These are phyloP conservation scores for Lachancea sp. DNA, from an alignment of 805 yeast species.

Conservation along the genomic window DNA sequence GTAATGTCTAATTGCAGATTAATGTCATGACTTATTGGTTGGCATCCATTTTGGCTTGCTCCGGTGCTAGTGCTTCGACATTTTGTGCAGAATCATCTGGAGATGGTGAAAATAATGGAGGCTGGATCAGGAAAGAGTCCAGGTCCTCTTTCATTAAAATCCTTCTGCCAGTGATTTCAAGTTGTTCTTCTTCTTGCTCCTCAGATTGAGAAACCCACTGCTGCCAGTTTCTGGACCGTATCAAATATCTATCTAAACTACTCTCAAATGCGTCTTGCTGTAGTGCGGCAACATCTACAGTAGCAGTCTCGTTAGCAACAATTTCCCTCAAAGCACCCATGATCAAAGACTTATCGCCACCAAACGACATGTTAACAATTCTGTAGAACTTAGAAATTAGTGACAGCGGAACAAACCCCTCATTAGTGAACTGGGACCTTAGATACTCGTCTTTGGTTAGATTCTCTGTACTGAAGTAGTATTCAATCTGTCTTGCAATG, in stretches of 20 bases:
- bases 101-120: conserved; percentile 7
- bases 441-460: conserved; percentile 76
- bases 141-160: conserved; percentile 20
- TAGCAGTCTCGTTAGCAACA: conserved; percentile 26
- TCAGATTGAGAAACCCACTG: conserved; percentile 14
- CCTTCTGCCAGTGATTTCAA: conserved; percentile 9
- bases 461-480: conserved; percentile 85
- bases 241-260: conserved; percentile 21
- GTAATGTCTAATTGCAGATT: not conserved
- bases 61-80: not conserved
- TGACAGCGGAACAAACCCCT: conserved; percentile 30
- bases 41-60: not conserved
- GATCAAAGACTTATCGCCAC: conserved; percentile 27
- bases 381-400: conserved; percentile 26
- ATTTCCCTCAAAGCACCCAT: conserved; percentile 32
- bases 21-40: not conserved
- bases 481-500: conserved; percentile 61
- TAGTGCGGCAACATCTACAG: conserved; percentile 23
- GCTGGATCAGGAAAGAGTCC: conserved; percentile 21
- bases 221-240: conserved; percentile 29
- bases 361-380: conserved; percentile 50
- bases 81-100: not conserved
- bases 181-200: conserved; percentile 4
- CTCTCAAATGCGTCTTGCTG: conserved; percentile 7
- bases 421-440: conserved; percentile 56